phyloP scores from a whole-genome alignment of 1,284 basidiomycete genomes.

The Rugosomyces carneus region DNA sequence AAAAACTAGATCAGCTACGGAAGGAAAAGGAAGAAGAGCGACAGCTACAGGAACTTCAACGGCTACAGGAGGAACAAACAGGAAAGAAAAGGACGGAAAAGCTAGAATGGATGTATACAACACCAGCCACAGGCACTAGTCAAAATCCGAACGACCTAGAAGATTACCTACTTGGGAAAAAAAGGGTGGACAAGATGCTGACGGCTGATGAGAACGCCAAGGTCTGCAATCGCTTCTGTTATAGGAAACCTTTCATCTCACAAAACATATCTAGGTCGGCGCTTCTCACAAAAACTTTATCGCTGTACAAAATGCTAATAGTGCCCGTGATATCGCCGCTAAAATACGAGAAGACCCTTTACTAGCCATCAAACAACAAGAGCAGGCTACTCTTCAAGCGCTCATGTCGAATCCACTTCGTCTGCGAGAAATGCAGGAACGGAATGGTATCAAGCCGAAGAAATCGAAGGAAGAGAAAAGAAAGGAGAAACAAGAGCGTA shows the following conservation, averaged over 20 bases:
- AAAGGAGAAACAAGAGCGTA: slow-evolving; percentile 71
- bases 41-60: slow-evolving; percentile 92
- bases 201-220: slow-evolving; percentile 85
- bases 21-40: slow-evolving; percentile 98
- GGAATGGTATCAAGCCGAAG: slow-evolving; percentile 68
- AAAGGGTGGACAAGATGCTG: slow-evolving; percentile 93
- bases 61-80: slow-evolving; percentile 89
- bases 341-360: slow-evolving; percentile 97
- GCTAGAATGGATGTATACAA: slow-evolving; percentile 99
- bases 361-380: slow-evolving; percentile 95
- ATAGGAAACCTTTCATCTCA: slow-evolving; percentile 3
- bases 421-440: slow-evolving; percentile 74
- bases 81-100: slow-evolving; percentile 93
- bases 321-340: slow-evolving; percentile 79
- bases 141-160: slow-evolving; percentile 90
- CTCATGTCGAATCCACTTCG: slow-evolving; percentile 90
- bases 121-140: slow-evolving; percentile 79
- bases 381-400: slow-evolving; percentile 88
- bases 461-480: slow-evolving; percentile 72
- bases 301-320: slow-evolving; percentile 91
- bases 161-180: slow-evolving; percentile 97
- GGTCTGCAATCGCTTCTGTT: slow-evolving; percentile 37
- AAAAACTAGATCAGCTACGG: slow-evolving; percentile 92
- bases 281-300: slow-evolving; percentile 87
- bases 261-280: slow-evolving; percentile 47